Base-by-base conservation (phyloP, 1,139 yeast genomes). In the Debaryomyces subglobosus region DNA sequence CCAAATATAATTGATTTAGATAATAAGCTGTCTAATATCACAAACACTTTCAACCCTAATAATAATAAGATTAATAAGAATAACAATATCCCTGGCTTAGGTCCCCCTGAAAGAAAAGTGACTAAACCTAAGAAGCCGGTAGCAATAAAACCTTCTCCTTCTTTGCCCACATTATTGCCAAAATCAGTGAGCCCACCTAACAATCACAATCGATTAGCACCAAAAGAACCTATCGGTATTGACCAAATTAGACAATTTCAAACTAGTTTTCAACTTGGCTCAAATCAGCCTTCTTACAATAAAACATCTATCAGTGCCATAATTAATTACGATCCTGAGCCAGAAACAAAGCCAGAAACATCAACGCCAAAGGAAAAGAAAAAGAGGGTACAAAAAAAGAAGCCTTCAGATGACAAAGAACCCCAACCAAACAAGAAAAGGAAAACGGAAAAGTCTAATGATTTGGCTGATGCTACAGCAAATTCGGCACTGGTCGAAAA, bases 271-370 rank as follows among this genome's bases (percentile, higher is more conserved):
- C 62, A 60, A 36, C 39, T 63, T 16, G 50, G 50, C 7, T 32
- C 43, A 21, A 32, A 41, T 12, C 50, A 53, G 21, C 45, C 53
- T 1, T 50, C 58, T 9, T 57, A 52, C 36, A 67, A 66, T 49
- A 69, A 66, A 51, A 65, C 78, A 0, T 69, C 76, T 8, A 72
- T 72, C 29, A 69, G 65, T 49, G 68, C 75, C 15, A 68, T 72
- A 32, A 72, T 72, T 47, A 72, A 72, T 52, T 52, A 60, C 16
- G 75, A 71, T 43, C 70, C 68, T 42, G 71, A 64, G 32, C 55
- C 62, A 8, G 55, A 48, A 12, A 35, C 37, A 12, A 43, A 43
- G 4, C 30, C 46, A n/a, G 39, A 46, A 13, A 24, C 40, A 9
- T 44, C 56, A 23, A 44, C 53, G 1, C 52, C 55, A 13, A 39